These are phyloP conservation scores for Quercus berberidifolia DNA, from an alignment of 306 rosid genomes.

Conservation along the genomic window DNA sequence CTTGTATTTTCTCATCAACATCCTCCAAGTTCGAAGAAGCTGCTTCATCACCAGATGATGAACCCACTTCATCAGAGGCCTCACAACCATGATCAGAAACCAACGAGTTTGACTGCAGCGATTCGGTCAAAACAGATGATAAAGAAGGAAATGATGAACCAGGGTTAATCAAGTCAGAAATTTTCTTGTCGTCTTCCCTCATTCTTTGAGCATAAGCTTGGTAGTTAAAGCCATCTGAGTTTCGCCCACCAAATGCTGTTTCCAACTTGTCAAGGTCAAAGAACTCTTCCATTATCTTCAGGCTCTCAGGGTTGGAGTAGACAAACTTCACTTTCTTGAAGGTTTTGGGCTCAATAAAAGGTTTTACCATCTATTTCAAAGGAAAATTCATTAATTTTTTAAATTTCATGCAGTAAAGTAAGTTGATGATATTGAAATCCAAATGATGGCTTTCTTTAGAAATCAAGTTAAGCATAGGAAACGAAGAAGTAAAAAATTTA, in stretches of 20 bases:
- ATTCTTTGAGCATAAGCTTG: conserved; percentile 49
- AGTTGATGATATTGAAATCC: not conserved
- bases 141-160: conserved; percentile 34
- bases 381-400: not conserved
- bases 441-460: not conserved
- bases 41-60: conserved; percentile 21
- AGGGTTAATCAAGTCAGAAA: conserved; percentile 25
- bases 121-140: conserved; percentile 12
- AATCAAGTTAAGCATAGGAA: no score
- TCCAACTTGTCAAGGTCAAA: conserved; percentile 61
- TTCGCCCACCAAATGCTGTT: conserved; percentile 61
- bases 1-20: conserved; percentile 11
- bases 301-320: conserved; percentile 59
- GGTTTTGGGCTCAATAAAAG: conserved; percentile 71
- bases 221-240: conserved; percentile 32
- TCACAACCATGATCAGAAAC: conserved; percentile 29
- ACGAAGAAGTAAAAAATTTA: no score
- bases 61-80: conserved; percentile 7
- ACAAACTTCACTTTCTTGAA: conserved; percentile 63
- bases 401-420: not conserved
- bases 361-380: conserved; percentile 63
- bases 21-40: conserved; percentile 21
- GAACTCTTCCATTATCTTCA: conserved; percentile 56
- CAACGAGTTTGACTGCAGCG: conserved; percentile 12
- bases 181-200: conserved; percentile 60